phyloP scores from a whole-genome alignment of 2,329 filamentous ascomycete genomes.

The Sporothrix luriei region DNA sequence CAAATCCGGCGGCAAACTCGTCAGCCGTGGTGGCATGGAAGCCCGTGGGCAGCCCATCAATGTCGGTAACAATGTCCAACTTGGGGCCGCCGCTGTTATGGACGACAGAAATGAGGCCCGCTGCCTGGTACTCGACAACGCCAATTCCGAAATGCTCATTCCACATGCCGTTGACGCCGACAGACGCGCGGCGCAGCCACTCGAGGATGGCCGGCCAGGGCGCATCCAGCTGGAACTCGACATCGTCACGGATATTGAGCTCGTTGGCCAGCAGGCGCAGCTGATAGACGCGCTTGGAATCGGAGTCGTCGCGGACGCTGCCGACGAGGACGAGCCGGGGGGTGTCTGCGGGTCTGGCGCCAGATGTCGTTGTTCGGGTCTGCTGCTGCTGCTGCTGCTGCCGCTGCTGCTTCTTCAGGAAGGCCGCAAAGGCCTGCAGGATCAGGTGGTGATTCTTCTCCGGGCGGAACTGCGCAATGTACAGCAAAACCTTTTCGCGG shows the following conservation, averaged over 20 bases:
- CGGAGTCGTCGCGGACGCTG: slow-evolving; percentile 82
- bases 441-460: slow-evolving; percentile 96
- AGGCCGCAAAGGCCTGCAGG: slow-evolving; percentile 78
- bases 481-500: slow-evolving; percentile 75
- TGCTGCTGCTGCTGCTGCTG: too few relatives aligned
- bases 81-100: slow-evolving; percentile 93
- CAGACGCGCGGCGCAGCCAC: slow-evolving; percentile 72
- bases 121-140: slow-evolving; percentile 96
- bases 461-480: slow-evolving; percentile 95
- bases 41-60: slow-evolving; percentile 80
- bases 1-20: slow-evolving; percentile 81
- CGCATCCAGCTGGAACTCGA: slow-evolving; percentile 87
- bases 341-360: slow-evolving; percentile 35
- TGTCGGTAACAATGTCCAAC: slow-evolving; percentile 82
- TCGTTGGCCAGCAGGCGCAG: slow-evolving; percentile 84
- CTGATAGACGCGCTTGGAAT: slow-evolving; percentile 83
- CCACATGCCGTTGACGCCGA: slow-evolving; percentile 99
- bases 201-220: slow-evolving; percentile 84
- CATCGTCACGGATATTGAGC: slow-evolving; percentile 77
- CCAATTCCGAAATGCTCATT: slow-evolving; percentile 99
- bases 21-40: slow-evolving; percentile 79
- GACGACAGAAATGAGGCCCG: slow-evolving; percentile 88
- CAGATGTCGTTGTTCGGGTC: neutral
- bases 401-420: slow-evolving; percentile 56
- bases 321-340: slow-evolving; percentile 82